Evolutionary conservation across 768 basidiomycete genomes (phyloP).

Genomic region (Boletus rubescentipes): DNA sequence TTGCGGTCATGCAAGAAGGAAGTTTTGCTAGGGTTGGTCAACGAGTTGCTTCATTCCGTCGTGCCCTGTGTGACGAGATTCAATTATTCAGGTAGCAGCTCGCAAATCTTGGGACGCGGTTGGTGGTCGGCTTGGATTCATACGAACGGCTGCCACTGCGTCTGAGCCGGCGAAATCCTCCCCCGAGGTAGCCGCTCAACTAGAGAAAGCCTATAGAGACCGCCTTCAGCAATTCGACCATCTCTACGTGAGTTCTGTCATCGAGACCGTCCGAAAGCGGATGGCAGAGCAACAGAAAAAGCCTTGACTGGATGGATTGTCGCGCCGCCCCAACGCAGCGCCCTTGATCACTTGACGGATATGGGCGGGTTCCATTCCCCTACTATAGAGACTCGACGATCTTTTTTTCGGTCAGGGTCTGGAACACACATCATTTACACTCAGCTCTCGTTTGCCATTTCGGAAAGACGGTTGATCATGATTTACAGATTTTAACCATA

Average conservation of each 20-base stretch:
- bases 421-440: slow-evolving; percentile 2
- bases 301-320: slow-evolving; percentile 17
- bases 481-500: slow-evolving; percentile 9
- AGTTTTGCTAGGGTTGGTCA: slow-evolving; percentile 28
- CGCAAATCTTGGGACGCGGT: slow-evolving; percentile 30
- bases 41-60: slow-evolving; percentile 1
- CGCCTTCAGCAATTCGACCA: slow-evolving; percentile 34
- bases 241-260: slow-evolving; percentile 32
- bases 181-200: slow-evolving; percentile 24
- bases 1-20: slow-evolving; percentile 34
- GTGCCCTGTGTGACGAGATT: background rate
- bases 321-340: background rate
- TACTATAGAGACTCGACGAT: slow-evolving; percentile 17
- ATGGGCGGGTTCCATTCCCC: slow-evolving; percentile 3
- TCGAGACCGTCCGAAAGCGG: slow-evolving; percentile 33
- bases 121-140: slow-evolving; percentile 27
- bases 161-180: slow-evolving; percentile 25
- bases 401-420: slow-evolving; percentile 4
- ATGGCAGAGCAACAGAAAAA: slow-evolving; percentile 33
- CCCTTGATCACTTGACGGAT: slow-evolving; percentile 5
- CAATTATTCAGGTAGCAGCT: slow-evolving; percentile 19
- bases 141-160: slow-evolving; percentile 21
- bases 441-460: background rate
- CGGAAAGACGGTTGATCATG: slow-evolving; percentile 6
- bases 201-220: slow-evolving; percentile 29